Base-by-base conservation (phyloP, 2,329 filamentous ascomycete genomes). In the Hirsutella minnesotensis region DNA sequence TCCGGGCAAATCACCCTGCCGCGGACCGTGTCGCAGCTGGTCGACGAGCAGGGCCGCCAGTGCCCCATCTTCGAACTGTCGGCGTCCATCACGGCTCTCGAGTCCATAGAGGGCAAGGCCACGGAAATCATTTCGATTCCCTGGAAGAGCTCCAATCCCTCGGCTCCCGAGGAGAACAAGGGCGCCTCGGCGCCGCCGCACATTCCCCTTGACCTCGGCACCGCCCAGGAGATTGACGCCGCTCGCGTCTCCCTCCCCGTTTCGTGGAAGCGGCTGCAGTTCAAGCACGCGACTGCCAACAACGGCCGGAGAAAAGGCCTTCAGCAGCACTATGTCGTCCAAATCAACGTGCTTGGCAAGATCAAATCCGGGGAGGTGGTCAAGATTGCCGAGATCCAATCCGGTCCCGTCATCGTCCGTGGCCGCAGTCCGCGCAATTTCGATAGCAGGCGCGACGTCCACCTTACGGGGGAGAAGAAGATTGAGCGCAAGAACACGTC, bases 81-180 rank as follows among this genome's bases (percentile, higher is more conserved):
- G 47, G 79, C 92, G 19, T 81, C 83, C 30, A 87, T 96, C 41
- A 84, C 84, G 1, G 89, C 87, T 2, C 78, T 84, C 3, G 90
- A 96, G 62, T 94, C 87, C 5, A 94, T 95, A 40, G 90, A 96
- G 58, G 86, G 86, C 39, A 94, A 94, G 56, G 56, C 79, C 1
- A 90, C 94, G 5, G 94, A 95, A 64, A 94, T 96, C 47, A 95
- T 96, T 46, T 92, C 84, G 1, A 92, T 96, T 39, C 90, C 90
- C 0, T 95, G 90, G 89, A 95, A 95, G 67, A 94, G 69, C 74
- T 56, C 82, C 67, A 55, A 80, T 65, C 53, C 81, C 57, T 60
- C 74, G 54, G 56, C 67, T 3, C 60, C 61, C 16, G 70, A 76
- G 52, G 74, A 70, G 47, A 58, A 62, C 44, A 77, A 72, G 51